A percentile compares a stretch with the other conserved stretches of the same genome.
phyloP scores from a whole-genome alignment of 2,329 filamentous ascomycete species.

The Aspergillus chevalieri region DNA sequence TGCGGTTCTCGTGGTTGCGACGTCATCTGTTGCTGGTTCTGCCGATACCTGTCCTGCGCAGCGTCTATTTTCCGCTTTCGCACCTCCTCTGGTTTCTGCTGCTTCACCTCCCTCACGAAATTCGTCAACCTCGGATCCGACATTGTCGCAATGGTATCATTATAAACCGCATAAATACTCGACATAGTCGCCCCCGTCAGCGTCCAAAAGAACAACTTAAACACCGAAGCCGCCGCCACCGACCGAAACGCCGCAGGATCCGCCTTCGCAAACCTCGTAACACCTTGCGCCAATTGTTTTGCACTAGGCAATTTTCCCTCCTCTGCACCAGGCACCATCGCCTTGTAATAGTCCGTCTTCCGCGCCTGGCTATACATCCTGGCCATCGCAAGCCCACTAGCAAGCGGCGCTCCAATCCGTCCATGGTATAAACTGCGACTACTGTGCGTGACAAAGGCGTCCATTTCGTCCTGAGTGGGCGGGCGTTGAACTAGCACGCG shows the following conservation, averaged over 20 bases:
- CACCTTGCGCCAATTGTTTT: neutral
- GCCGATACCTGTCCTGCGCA: conserved; percentile 2
- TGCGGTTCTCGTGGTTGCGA: neutral
- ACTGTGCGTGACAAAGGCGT: conserved; percentile 21
- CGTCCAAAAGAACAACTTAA: conserved; percentile 14
- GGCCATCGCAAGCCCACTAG: conserved; percentile 6
- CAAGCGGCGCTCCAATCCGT: conserved; percentile 17
- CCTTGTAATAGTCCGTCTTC: conserved; percentile 5
- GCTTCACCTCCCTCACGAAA: conserved; percentile 15
- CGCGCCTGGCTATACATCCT: conserved; percentile 8
- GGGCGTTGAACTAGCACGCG: conserved; percentile 18
- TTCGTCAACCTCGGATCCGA: conserved; percentile 18
- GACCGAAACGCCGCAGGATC: conserved; percentile 5
- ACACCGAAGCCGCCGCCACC: neutral
- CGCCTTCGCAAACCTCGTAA: conserved; percentile 2
- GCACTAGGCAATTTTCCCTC: conserved; percentile 5
- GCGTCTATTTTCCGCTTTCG: conserved; percentile 14
- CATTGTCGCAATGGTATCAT: conserved; percentile 8
- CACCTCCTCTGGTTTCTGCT: conserved; percentile 16
- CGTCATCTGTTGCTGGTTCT: conserved; percentile 1
- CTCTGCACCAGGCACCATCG: neutral
- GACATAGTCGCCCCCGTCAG: conserved; percentile 3
- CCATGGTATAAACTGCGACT: conserved; percentile 16
- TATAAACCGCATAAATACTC: conserved; percentile 6
- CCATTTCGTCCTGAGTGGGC: conserved; percentile 30